Conservation (phyloP, 1,284 basidiomycete species). For the Ustilago tritici region DNA sequence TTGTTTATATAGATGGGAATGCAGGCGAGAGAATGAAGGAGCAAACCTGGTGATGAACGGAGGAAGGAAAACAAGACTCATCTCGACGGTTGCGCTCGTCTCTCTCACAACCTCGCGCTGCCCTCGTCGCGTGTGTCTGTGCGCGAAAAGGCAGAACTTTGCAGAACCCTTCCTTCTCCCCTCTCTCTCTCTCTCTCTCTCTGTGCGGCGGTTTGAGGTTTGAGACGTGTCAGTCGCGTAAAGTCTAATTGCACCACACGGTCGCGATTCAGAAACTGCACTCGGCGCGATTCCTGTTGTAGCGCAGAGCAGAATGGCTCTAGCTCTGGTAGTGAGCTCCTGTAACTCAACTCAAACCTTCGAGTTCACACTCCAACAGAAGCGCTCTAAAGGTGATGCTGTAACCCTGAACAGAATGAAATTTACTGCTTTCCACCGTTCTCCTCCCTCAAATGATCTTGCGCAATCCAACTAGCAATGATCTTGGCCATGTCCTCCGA, state of each 20-base stretch:
- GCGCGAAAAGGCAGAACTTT: too few species aligned
- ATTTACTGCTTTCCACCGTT: neutral
- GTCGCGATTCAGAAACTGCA: neutral
- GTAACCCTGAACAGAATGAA: too few species aligned
- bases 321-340: too few species aligned
- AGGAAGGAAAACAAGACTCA: neutral
- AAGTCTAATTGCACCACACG: neutral
- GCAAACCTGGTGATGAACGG: neutral
- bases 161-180: neutral
- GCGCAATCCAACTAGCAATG: slow-evolving; percentile 30
- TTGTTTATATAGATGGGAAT: neutral
- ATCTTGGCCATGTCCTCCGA: slow-evolving; percentile 42
- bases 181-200: neutral
- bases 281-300: neutral
- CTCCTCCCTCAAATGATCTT: slow-evolving; percentile 29
- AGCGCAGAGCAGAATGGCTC: too few species aligned
- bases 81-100: too few species aligned
- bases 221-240: slow-evolving; percentile 14
- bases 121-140: too few species aligned
- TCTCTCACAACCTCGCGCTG: too few species aligned
- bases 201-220: neutral
- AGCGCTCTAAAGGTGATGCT: too few species aligned
- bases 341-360: too few species aligned
- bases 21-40: too few species aligned
- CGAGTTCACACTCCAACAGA: too few species aligned